phyloP scores from a whole-genome alignment of 306 rosid species.

The Medicago arabica region DNA sequence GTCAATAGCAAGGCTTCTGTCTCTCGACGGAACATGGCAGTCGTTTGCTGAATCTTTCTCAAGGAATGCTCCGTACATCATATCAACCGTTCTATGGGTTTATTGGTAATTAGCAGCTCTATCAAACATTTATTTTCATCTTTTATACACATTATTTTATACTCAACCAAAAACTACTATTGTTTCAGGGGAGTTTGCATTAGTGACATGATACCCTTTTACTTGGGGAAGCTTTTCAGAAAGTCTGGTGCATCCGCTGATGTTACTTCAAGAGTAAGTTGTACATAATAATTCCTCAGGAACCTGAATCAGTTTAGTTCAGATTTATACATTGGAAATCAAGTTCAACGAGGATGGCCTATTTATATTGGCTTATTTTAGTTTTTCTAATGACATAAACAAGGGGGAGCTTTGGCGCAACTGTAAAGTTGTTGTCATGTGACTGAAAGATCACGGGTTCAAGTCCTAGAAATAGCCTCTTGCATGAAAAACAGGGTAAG shows the following conservation, averaged over 20 bases:
- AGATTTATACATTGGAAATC: slow-evolving; percentile 1
- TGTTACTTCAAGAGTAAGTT: slow-evolving; percentile 59
- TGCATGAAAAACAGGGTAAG: too few relatives aligned
- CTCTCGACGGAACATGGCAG: slow-evolving; percentile 71
- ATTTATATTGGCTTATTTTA: background rate
- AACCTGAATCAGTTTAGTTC: background rate
- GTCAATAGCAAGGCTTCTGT: slow-evolving; percentile 59
- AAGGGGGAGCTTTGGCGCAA: too few relatives aligned
- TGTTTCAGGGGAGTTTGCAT: slow-evolving; percentile 73
- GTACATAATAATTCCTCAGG: slow-evolving; percentile 21
- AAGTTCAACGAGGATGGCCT: background rate
- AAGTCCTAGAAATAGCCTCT: too few relatives aligned
- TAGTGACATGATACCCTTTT: slow-evolving; percentile 72
- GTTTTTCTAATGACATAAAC: background rate
- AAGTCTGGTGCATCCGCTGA: slow-evolving; percentile 61
- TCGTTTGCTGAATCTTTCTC: slow-evolving; percentile 67
- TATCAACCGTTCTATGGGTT: slow-evolving; percentile 67
- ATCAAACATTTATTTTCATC: background rate
- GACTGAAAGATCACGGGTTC: too few relatives aligned
- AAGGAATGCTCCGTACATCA: slow-evolving; percentile 57
- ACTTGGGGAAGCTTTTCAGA: slow-evolving; percentile 68
- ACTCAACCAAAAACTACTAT: background rate
- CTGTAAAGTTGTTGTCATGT: too few relatives aligned
- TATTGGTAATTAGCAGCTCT: slow-evolving; percentile 58
- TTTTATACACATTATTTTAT: slow-evolving; percentile 19